Base-by-base conservation (phyloP, 495 filamentous ascomycete species). In the Penicillium herquei region DNA sequence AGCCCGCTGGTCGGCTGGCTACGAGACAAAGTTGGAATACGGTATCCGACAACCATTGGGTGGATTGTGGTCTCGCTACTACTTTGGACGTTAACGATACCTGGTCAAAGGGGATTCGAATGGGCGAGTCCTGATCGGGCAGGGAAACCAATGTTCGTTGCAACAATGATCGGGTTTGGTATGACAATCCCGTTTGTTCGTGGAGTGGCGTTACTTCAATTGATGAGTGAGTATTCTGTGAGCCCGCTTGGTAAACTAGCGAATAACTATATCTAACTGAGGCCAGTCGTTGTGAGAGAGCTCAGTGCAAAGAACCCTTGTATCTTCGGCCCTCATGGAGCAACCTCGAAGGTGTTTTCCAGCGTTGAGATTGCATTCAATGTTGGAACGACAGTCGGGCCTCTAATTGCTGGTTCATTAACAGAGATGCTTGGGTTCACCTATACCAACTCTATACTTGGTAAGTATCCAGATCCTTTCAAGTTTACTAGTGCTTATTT, bases 21-120 rank as follows among this genome's bases (percentile, higher is more conserved):
- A 6, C 57, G 58, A 5, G 64, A 71, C 35, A 32, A 50, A 0
- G 39, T 58, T n/a, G 69, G 64, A 8, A 14, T 53, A 7, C 55
- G 58, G 13, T 51, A 37, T 13, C 62, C 64, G 1, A 61, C 56
- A 3, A 45, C 54, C 0, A 5, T 66, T 7, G 64, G 61, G 0
- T 64, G 47, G 17, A 32, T 26, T 14, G 7, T 58, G 0, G 17
- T 63, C 2, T 43, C 61, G 8, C 52, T 57, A 4, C 45, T 59
- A 7, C 33, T 63, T 2, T 55, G 50, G 51, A 50, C 57, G 1
- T 14, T 62, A 34, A 61, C 9, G 2, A 37, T 37, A 10, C 34
- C 34, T 13, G 34, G 34, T 3, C 2, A 13, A 10, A 37, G 12
- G 2, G 12, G 34, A 37, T 9, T 37, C 8, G 12, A 9, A 9